Conservation (phyloP, 2,329 filamentous ascomycete genomes). For the Paraconiothyrium sp. region DNA sequence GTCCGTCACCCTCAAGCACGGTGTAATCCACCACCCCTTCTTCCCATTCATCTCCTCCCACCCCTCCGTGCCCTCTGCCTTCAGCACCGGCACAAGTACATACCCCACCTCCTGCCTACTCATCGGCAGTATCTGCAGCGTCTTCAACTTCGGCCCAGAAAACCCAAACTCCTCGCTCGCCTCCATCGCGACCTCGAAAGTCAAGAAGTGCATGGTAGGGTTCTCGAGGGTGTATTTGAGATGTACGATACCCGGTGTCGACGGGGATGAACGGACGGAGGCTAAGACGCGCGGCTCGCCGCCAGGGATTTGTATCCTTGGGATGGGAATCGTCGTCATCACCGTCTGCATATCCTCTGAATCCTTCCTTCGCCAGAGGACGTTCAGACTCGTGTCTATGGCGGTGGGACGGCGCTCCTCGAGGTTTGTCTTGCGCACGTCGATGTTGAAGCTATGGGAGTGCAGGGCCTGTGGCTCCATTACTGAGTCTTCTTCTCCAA, state of each 20-base stretch:
- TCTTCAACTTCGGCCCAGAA: constrained; percentile 83
- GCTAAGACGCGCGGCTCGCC: constrained; percentile 86
- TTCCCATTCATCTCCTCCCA: constrained; percentile 24
- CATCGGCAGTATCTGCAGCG: constrained; percentile 82
- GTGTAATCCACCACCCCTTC: constrained; percentile 73
- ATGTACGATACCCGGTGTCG: constrained; percentile 35
- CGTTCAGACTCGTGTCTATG: constrained; percentile 77
- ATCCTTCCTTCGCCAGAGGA: constrained; percentile 82
- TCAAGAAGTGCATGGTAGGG: constrained; percentile 91
- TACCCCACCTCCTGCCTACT: constrained; percentile 79
- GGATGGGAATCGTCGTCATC: constrained; percentile 74
- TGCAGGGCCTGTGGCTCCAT: constrained; percentile 75
- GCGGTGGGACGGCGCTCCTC: constrained; percentile 82
- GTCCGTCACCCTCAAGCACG: constrained; percentile 81
- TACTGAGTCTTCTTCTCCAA: constrained; percentile 30
- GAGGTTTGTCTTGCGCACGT: constrained; percentile 77
- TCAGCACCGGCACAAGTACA: constrained; percentile 70
- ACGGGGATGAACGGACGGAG: constrained; percentile 51
- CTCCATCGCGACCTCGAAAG: constrained; percentile 92
- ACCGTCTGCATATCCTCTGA: constrained; percentile 41
- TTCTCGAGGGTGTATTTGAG: constrained; percentile 84
- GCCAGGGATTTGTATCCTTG: constrained; percentile 80
- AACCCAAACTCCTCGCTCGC: constrained; percentile 93
- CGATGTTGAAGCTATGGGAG: constrained; percentile 76
- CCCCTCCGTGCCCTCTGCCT: constrained; percentile 51